Evolutionary conservation across 768 basidiomycete genomes (phyloP), one percentile per base, ranked within the genome.

Genomic region (Asterophora parasitica): DNA sequence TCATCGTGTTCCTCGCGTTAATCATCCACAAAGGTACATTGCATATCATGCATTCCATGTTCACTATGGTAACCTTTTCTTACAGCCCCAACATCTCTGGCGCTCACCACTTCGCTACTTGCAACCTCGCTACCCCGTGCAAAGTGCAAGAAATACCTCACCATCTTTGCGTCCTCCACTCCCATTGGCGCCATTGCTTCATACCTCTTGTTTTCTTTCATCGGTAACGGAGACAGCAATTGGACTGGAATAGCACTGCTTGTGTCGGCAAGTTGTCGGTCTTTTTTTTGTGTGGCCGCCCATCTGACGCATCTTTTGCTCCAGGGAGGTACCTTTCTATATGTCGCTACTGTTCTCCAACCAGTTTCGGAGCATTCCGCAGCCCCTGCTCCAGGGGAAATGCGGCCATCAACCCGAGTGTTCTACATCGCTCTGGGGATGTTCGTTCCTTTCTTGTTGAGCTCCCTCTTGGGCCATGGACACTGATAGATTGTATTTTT

Each of bases 321-420:
- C n/a, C 28, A 93, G 90, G 93, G 90, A 37, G 93, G 93, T 7
- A 92, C 91, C 3, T 96, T 96, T 68, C 73, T 97, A 32, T 96
- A 95, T 60, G 94, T 97, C 7, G 92, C 93, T 1, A 92, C 92
- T 1, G 85, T 91, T 33, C 72, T 92, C n/a, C 89, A 91, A 59
- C 80, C 87, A 2, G 76, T 85, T 27, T 82, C 85, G 27, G 71
- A 76, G 13, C 72, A 74, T 44, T 61, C 64, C 20, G 53, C 49
- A 8, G 49, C 63, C 45, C 23, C 65, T 60, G 32, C 68, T 54
- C 52, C 70, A 7, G 69, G 70, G 17, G 77, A 75, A 35, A 64
- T 83, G 35, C 64, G 68, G 10, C 73, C 75, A 41, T 59, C 59
- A 28, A 51, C 65, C 20, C 75, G 86, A 27, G 70, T 82, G 10